Base-by-base conservation (phyloP, 2,329 filamentous ascomycete species). In the Scolecobasidium constrictum region DNA sequence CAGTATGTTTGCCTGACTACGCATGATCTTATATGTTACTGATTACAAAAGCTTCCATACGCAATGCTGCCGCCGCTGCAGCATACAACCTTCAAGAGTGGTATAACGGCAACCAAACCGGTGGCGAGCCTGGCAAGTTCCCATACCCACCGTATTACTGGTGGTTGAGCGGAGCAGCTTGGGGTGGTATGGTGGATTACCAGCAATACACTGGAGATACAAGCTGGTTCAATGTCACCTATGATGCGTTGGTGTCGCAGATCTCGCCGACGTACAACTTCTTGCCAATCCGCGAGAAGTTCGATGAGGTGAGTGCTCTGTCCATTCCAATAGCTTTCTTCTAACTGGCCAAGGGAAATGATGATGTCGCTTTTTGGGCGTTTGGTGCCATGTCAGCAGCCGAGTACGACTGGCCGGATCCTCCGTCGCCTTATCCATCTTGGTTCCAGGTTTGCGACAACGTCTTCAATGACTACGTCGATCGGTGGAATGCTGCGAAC, bases 331-430 rank as follows among this genome's bases (percentile, higher is more conserved):
- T 44, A 48, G 33, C 80, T 49, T 60, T n/a, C n/a, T n/a, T n/a
- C n/a, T n/a, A n/a, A n/a, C n/a, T n/a, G 15, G 71, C 77, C 47
- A 61, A 20, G 11, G 72, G 72, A 38, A 75, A 77, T 47, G 73
- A 77, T 40, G 73, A 77, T 44, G 73, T 77, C 53, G 66, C 62
- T 6, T 75, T 77, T 51, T 77, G 73, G 73, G 73, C 63, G 3
- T 70, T 73, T 46, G 65, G 68, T 21, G 72, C 70, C 35, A 71
- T 77, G 64, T 65, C 69, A 2, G 73, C 73, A 2, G 72, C 73
- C 11, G 73, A 77, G 49, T 56, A 62, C 44, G 64, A 64, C 35
- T 71, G 68, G 46, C 60, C 61, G 1, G 56, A 60, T 22, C 59
- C 60, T 2, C 35, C 52, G n/a, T 59, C 63, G 45, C 50, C 37